A percentile compares a stretch with the other conserved stretches of the same genome.
phyloP scores from a whole-genome alignment of 441 rosid species.

The Gossypium davidsonii region DNA sequence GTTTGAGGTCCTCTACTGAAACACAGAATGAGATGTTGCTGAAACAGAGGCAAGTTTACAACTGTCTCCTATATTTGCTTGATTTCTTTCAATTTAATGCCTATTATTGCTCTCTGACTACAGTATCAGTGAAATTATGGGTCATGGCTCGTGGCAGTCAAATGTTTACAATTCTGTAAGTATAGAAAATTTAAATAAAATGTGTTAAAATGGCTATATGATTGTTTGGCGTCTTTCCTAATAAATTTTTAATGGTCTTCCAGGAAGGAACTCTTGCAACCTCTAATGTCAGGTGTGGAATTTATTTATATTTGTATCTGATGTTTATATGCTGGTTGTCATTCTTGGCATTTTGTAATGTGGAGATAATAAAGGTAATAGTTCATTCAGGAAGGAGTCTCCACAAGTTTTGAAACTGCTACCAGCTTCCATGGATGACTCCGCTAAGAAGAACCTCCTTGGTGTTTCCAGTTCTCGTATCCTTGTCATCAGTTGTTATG shows the following conservation, averaged over 20 bases:
- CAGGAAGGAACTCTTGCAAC: conserved; percentile 61
- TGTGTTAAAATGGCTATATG: conserved; percentile 4
- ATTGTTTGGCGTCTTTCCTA: conserved; percentile 8
- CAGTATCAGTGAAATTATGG: conserved; percentile 85
- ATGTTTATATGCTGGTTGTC: conserved; percentile 9
- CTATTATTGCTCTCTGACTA: conserved; percentile 30
- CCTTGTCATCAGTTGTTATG: conserved; percentile 32
- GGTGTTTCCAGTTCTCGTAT: conserved; percentile 73
- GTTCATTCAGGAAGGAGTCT: conserved; percentile 54
- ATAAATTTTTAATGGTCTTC: conserved; percentile 18
- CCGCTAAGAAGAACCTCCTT: conserved; percentile 59
- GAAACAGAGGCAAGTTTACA: conserved; percentile 68
- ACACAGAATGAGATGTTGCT: conserved; percentile 63
- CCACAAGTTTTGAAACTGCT: conserved; percentile 64
- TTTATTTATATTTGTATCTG: conserved; percentile 5
- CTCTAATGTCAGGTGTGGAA: conserved; percentile 51
- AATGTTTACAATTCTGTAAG: conserved; percentile 53
- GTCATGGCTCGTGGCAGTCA: conserved; percentile 54
- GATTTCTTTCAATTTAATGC: conserved; percentile 19
- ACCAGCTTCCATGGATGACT: conserved; percentile 69
- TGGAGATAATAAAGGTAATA: conserved; percentile 12
- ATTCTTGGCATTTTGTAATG: conserved; percentile 11
- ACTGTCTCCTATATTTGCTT: conserved; percentile 14
- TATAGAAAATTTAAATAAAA: conserved; percentile 7
- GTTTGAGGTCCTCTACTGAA: conserved; percentile 45